Evolutionary conservation across 441 rosid genomes (phyloP).

Genomic region (Codiaeum variegatum): DNA sequence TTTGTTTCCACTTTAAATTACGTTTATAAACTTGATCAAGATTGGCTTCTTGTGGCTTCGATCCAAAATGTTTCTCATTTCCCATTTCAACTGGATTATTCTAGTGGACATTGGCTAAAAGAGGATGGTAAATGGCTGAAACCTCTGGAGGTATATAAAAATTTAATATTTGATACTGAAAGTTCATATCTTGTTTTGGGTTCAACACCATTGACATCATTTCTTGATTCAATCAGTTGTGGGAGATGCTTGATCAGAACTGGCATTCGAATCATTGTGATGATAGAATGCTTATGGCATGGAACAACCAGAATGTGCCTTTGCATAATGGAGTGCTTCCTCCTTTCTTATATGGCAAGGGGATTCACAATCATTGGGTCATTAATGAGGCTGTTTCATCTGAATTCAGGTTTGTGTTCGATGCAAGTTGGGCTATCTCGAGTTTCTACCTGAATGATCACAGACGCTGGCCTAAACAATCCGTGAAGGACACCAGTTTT

Average conservation of each 20-base stretch:
- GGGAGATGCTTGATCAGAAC: slow-evolving; percentile 47
- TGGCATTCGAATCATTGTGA: slow-evolving; percentile 39
- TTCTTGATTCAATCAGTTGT: slow-evolving; percentile 53
- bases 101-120: slow-evolving; percentile 55
- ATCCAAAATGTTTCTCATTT: slow-evolving; percentile 39
- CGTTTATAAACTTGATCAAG: slow-evolving; percentile 50
- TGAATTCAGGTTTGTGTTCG: slow-evolving; percentile 66
- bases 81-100: slow-evolving; percentile 48
- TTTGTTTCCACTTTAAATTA: slow-evolving; percentile 47
- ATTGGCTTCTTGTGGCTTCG: slow-evolving; percentile 82
- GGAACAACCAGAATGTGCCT: slow-evolving; percentile 61
- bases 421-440: slow-evolving; percentile 68
- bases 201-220: slow-evolving; percentile 26
- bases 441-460: slow-evolving; percentile 39
- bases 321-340: slow-evolving; percentile 77
- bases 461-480: slow-evolving; percentile 21
- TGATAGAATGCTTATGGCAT: slow-evolving; percentile 61
- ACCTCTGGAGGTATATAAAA: slow-evolving; percentile 57
- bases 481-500: slow-evolving; percentile 21
- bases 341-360: slow-evolving; percentile 74
- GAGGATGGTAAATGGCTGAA: slow-evolving; percentile 44
- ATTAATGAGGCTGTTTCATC: slow-evolving; percentile 63
- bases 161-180: slow-evolving; percentile 22
- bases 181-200: slow-evolving; percentile 20
- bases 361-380: slow-evolving; percentile 64